phyloP scores from a whole-genome alignment of 371 early-diverging fungal species.

The Dinochytrium kinnereticum region DNA sequence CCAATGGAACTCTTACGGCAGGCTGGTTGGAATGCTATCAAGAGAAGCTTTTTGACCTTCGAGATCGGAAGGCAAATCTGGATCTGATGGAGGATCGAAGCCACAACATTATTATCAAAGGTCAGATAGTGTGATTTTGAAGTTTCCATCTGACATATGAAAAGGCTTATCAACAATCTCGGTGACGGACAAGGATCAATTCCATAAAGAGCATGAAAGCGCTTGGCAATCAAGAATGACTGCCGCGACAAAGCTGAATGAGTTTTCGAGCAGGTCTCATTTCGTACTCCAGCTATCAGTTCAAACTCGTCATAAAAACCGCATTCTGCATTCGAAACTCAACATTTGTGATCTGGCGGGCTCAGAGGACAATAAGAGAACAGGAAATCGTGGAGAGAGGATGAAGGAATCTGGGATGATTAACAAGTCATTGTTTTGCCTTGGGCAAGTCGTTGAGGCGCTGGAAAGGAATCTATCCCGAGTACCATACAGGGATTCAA shows the following conservation, averaged over 20 bases:
- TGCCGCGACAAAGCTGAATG: conserved; percentile 92
- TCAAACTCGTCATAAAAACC: background rate
- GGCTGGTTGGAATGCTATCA: conserved; percentile 5
- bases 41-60: conserved; percentile 6
- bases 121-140: background rate
- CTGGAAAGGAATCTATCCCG: conserved; percentile 68
- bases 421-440: conserved; percentile 93
- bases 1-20: background rate
- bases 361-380: conserved; percentile 62
- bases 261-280: conserved; percentile 90
- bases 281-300: conserved; percentile 78
- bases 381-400: conserved; percentile 88
- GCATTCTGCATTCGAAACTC: conserved; percentile 76
- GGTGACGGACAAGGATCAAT: background rate
- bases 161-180: background rate
- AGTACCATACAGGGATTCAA: conserved; percentile 97
- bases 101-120: conserved; percentile 9
- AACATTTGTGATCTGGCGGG: conserved; percentile 99
- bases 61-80: background rate
- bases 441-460: conserved; percentile 97
- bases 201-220: background rate
- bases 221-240: conserved; percentile 49
- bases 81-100: background rate
- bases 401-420: conserved; percentile 66
- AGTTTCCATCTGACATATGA: background rate